These are phyloP conservation scores for Gomphus sp. DNA, from an alignment of 1,284 basidiomycete species.

Conservation along the genomic window DNA sequence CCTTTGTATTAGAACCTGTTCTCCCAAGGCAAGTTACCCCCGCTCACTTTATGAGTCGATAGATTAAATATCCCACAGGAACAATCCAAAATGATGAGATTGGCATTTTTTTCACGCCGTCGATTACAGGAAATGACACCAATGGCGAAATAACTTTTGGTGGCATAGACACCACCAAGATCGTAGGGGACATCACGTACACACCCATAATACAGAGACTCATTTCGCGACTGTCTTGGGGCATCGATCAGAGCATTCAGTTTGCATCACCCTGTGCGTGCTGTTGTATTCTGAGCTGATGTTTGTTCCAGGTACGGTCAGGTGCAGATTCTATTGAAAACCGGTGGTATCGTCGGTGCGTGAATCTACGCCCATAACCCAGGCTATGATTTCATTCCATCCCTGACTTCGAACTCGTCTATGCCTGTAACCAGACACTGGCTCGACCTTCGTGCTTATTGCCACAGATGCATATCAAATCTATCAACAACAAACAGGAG, in stretches of 20 bases:
- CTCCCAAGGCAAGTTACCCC: too few species aligned
- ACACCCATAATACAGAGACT: slow-evolving; percentile 22
- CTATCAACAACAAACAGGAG: slow-evolving; percentile 11
- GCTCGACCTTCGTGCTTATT: slow-evolving; percentile 9
- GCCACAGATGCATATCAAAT: slow-evolving; percentile 6
- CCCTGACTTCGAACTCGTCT: too few species aligned
- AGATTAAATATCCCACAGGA: too few species aligned
- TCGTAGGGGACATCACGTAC: slow-evolving; percentile 20
- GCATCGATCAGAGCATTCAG: slow-evolving; percentile 12
- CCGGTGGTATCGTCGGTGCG: slow-evolving; percentile 36
- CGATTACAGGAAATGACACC: slow-evolving; percentile 18
- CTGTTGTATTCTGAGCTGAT: background rate
- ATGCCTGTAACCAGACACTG: slow-evolving; percentile 1
- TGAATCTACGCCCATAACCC: background rate
- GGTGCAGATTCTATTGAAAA: slow-evolving; percentile 25
- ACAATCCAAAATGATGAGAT: slow-evolving; percentile 17
- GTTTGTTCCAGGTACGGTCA: slow-evolving; percentile 22
- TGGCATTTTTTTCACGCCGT: slow-evolving; percentile 39
- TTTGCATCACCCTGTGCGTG: background rate
- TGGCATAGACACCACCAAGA: slow-evolving; percentile 17
- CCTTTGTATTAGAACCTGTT: too few species aligned
- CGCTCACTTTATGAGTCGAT: too few species aligned
- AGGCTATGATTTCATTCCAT: background rate
- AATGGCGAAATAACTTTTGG: slow-evolving; percentile 16
- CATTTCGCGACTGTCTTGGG: slow-evolving; percentile 16